Evolutionary conservation across 352 stramenopile genomes (phyloP).

Genomic region (Globisporangium spiculum): DNA sequence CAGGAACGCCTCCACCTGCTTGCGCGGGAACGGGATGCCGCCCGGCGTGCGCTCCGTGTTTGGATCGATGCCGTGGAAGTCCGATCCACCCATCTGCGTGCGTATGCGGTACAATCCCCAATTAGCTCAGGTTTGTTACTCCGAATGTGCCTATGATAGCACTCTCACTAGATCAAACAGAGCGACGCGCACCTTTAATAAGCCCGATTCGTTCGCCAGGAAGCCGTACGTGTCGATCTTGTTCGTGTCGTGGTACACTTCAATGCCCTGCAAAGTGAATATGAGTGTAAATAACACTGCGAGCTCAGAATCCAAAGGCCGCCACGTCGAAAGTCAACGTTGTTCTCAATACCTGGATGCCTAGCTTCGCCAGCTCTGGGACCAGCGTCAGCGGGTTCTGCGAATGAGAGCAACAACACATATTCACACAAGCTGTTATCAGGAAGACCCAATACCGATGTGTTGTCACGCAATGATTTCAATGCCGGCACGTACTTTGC

Average conservation of each 20-base stretch:
- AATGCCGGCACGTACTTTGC: conserved; percentile 42
- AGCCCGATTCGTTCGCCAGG: conserved; percentile 64
- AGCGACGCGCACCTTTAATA: conserved; percentile 51
- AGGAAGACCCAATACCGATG: background rate
- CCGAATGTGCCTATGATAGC: background rate
- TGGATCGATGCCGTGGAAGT: conserved; percentile 82
- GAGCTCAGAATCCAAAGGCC: background rate
- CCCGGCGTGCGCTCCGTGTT: conserved; percentile 64
- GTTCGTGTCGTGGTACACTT: conserved; percentile 77
- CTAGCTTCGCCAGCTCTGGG: conserved; percentile 62
- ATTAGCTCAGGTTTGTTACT: background rate
- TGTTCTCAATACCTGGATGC: conserved; percentile 57
- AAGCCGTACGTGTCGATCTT: conserved; percentile 84
- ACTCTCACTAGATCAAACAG: background rate
- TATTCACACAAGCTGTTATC: background rate
- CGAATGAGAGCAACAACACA: background rate
- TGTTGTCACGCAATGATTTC: background rate
- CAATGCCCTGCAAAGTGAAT: conserved; percentile 46
- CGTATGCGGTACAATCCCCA: background rate
- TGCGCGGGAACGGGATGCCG: conserved; percentile 70
- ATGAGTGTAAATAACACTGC: background rate
- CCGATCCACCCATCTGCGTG: conserved; percentile 67
- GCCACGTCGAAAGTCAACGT: too few species aligned
- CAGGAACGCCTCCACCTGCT: conserved; percentile 71
- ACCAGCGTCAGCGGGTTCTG: conserved; percentile 71